Conservation (phyloP, 768 basidiomycete genomes). For the Hemileccinum rubropunctum region DNA sequence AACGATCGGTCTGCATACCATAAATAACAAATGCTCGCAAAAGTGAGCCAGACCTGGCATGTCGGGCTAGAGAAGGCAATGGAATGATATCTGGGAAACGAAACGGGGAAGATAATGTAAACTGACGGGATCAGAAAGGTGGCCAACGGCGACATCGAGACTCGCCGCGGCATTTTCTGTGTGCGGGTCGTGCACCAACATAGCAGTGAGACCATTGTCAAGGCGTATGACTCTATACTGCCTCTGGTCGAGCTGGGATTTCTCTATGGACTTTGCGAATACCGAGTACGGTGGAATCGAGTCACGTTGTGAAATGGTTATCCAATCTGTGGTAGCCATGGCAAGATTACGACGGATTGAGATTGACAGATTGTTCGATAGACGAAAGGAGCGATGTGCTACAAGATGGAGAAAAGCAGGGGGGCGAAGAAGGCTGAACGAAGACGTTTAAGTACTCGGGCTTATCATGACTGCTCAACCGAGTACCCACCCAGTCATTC, state of each 20-base stretch:
- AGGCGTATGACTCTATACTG: constrained; percentile 79
- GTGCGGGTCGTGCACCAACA: constrained; percentile 77
- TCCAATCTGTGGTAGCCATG: constrained; percentile 27
- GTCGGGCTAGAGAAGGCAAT: constrained; percentile 52
- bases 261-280: constrained; percentile 60
- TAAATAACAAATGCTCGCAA: constrained; percentile 94
- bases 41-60: constrained; percentile 94
- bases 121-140: constrained; percentile 87
- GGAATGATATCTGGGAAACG: background rate
- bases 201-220: constrained; percentile 86
- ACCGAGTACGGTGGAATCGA: constrained; percentile 46
- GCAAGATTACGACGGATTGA: constrained; percentile 13
- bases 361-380: background rate
- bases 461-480: background rate
- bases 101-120: background rate
- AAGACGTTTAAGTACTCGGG: background rate
- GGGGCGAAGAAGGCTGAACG: constrained; percentile 4
- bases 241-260: constrained; percentile 75
- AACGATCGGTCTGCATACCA: constrained; percentile 52
- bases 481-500: constrained; percentile 27
- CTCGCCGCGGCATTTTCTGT: constrained; percentile 95
- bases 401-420: constrained; percentile 10
- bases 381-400: background rate
- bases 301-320: constrained; percentile 7
- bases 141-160: constrained; percentile 92